Percentiles rank a stretch among this genome's conserved stretches.
These are phyloP conservation scores for Ganoderma meredithae DNA, from an alignment of 1,284 basidiomycete species.

Conservation along the genomic window DNA sequence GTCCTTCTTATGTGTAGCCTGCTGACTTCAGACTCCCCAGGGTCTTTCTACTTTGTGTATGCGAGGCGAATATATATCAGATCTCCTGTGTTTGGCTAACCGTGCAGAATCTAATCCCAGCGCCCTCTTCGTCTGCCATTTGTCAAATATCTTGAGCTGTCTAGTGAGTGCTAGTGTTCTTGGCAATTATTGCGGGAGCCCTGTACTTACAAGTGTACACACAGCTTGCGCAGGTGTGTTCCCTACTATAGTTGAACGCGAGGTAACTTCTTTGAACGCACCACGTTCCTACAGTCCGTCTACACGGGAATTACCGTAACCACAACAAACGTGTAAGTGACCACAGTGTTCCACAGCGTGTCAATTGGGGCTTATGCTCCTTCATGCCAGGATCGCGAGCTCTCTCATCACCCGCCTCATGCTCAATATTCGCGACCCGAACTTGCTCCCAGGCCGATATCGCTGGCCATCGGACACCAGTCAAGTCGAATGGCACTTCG, in stretches of 20 bases:
- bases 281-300: slow-evolving; percentile 5
- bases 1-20: background rate
- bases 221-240: background rate
- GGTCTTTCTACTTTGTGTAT: slow-evolving; percentile 17
- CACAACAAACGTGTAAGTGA: slow-evolving; percentile 13
- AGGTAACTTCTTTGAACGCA: background rate
- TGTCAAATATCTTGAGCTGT: slow-evolving; percentile 18
- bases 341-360: background rate
- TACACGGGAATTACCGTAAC: slow-evolving; percentile 23
- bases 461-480: background rate
- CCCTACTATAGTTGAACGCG: background rate
- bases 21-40: background rate
- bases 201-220: background rate
- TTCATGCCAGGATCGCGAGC: slow-evolving; percentile 7
- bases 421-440: slow-evolving; percentile 21
- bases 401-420: slow-evolving; percentile 17
- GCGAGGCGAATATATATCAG: background rate
- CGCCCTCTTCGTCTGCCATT: slow-evolving; percentile 16
- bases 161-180: slow-evolving; percentile 9
- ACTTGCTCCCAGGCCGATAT: slow-evolving; percentile 1
- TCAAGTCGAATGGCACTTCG: background rate
- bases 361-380: background rate
- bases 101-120: background rate
- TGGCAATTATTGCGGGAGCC: background rate
- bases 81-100: background rate